phyloP scores from a whole-genome alignment of 2,329 filamentous ascomycete genomes.

The Cercospora sp. region DNA sequence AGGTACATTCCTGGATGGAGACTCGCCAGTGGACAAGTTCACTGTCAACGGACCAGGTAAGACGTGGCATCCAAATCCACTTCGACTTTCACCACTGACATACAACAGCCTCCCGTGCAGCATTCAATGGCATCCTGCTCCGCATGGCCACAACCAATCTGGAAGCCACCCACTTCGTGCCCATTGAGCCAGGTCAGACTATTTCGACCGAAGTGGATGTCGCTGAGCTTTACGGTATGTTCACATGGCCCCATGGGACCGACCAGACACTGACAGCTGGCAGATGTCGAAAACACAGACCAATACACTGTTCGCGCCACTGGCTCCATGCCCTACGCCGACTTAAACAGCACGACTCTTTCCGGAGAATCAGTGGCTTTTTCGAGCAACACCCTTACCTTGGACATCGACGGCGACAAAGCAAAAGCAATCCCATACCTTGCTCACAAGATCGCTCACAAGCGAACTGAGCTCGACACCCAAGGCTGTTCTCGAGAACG shows the following conservation, averaged over 20 bases:
- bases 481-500: slow-evolving; percentile 56
- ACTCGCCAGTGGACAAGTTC: slow-evolving; percentile 33
- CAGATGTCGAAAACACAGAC: slow-evolving; percentile 53
- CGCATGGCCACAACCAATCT: slow-evolving; percentile 51
- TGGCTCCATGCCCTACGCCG: slow-evolving; percentile 60
- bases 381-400: slow-evolving; percentile 59
- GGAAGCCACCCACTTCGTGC: slow-evolving; percentile 53
- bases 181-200: slow-evolving; percentile 50
- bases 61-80: background rate
- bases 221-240: slow-evolving; percentile 52
- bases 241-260: no score
- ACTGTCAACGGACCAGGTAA: slow-evolving; percentile 27
- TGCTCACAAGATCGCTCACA: slow-evolving; percentile 41
- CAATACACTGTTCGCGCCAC: slow-evolving; percentile 57
- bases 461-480: slow-evolving; percentile 55
- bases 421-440: slow-evolving; percentile 20
- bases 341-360: slow-evolving; percentile 54
- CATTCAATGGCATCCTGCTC: slow-evolving; percentile 57
- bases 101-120: slow-evolving; percentile 21
- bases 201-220: slow-evolving; percentile 58
- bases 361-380: slow-evolving; percentile 56
- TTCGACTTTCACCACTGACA: background rate
- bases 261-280: background rate
- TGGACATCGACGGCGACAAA: slow-evolving; percentile 54
- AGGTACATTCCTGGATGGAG: slow-evolving; percentile 32